A percentile compares a stretch with the other conserved stretches of the same genome.
phyloP scores from a whole-genome alignment of 2,329 filamentous ascomycete species.

The Alternaria sp. region DNA sequence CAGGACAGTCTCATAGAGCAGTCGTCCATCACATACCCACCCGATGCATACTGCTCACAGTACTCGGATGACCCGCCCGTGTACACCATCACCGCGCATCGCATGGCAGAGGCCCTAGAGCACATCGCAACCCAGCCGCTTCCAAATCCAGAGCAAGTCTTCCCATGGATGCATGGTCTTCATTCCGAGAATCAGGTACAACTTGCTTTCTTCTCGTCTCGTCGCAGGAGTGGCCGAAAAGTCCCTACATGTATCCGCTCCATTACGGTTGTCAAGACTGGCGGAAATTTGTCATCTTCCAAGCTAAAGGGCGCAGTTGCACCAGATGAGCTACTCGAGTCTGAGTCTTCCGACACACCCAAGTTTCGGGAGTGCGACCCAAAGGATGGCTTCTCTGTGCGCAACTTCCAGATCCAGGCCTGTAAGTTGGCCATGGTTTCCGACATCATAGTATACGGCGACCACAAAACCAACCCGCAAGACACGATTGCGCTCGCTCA shows the following conservation, averaged over 20 bases:
- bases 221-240: conserved; percentile 73
- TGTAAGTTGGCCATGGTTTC: conserved; percentile 87
- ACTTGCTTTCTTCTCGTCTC: conserved; percentile 84
- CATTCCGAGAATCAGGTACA: conserved; percentile 90
- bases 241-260: conserved; percentile 80
- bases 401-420: conserved; percentile 96
- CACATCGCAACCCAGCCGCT: conserved; percentile 80
- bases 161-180: conserved; percentile 95
- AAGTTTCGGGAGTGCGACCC: conserved; percentile 87
- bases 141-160: conserved; percentile 84
- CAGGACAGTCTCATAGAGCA: conserved; percentile 65
- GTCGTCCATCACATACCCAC: conserved; percentile 77
- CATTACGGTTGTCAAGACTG: conserved; percentile 87
- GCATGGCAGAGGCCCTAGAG: conserved; percentile 76
- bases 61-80: conserved; percentile 64
- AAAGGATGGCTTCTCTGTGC: conserved; percentile 87
- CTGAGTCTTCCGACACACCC: conserved; percentile 55
- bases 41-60: conserved; percentile 67
- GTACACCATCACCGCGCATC: conserved; percentile 75
- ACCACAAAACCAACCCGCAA: conserved; percentile 68
- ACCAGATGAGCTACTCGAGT: conserved; percentile 78
- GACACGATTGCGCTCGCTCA: conserved; percentile 71
- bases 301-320: conserved; percentile 88
- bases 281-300: conserved; percentile 75
- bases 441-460: conserved; percentile 91